Conservation (phyloP, 2,329 filamentous ascomycete genomes). For the Cercospora nicotianae region DNA sequence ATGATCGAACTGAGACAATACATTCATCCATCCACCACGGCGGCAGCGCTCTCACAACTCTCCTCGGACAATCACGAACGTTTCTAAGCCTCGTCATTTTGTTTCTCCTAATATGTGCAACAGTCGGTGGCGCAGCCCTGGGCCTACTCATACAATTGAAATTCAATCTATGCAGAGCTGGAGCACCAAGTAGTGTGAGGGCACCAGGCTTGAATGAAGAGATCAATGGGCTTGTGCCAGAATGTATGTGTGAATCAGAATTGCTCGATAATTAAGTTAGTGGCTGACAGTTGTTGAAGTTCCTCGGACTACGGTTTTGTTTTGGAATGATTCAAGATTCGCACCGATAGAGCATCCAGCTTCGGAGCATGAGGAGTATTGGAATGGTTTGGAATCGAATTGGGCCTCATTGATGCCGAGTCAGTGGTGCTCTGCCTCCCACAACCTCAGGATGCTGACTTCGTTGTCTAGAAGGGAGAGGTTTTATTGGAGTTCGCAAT, state of each 20-base stretch:
- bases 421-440: neutral
- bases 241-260: neutral
- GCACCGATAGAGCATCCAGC: neutral
- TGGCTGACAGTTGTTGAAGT: neutral
- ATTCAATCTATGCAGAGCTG: neutral
- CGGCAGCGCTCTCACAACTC: neutral
- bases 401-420: neutral
- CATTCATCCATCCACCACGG: neutral
- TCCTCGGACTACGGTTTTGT: neutral
- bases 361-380: neutral
- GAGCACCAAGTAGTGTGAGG: neutral
- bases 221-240: neutral
- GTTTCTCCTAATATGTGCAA: neutral
- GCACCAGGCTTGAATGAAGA: neutral
- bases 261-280: too few relatives aligned
- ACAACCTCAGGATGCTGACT: too few relatives aligned
- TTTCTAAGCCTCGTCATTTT: neutral
- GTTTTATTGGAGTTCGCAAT: neutral
- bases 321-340: neutral
- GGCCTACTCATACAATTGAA: neutral
- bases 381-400: neutral
- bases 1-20: neutral
- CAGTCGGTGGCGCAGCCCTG: neutral
- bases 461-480: neutral
- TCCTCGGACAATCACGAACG: neutral